Conservation (phyloP, 2,329 filamentous ascomycete species). For the Fusarium keratoplasticum region DNA sequence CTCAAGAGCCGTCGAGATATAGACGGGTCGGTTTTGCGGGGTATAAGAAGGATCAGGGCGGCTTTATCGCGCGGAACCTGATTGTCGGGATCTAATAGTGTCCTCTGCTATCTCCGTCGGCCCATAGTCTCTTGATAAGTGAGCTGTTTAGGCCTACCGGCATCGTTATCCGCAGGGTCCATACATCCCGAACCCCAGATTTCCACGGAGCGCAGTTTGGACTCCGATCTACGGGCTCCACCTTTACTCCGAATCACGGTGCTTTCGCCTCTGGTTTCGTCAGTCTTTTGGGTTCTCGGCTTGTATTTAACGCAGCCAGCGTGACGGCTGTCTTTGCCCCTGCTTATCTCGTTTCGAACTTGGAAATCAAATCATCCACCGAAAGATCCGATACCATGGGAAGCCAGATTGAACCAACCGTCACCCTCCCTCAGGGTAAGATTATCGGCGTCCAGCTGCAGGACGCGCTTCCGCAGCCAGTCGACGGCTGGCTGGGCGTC, state of each 20-base stretch:
- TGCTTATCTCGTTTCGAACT: neutral
- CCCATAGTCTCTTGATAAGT: neutral
- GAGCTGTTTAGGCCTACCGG: neutral
- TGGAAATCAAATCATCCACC: neutral
- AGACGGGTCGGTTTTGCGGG: conserved; percentile 17
- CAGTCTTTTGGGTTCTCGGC: neutral
- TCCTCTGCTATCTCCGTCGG: neutral
- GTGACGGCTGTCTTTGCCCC: neutral
- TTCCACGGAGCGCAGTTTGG: conserved; percentile 19
- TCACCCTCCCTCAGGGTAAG: conserved; percentile 37
- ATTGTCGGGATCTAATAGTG: neutral
- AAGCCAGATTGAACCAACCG: conserved; percentile 24
- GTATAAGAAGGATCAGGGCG: neutral
- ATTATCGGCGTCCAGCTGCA: conserved; percentile 33
- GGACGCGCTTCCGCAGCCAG: conserved; percentile 36
- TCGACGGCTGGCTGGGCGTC: conserved; percentile 60
- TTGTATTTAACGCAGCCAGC: conserved; percentile 7
- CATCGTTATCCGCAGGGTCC: neutral
- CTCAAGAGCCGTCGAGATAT: neutral
- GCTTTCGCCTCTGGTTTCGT: neutral
- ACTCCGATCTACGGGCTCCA: conserved; percentile 11
- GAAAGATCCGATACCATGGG: conserved; percentile 19
- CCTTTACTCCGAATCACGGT: neutral
- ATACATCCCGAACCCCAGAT: neutral
- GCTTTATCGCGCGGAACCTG: neutral